Base-by-base conservation (phyloP, 2,329 filamentous ascomycete species). In the Myriosclerotinia scirpicola region DNA sequence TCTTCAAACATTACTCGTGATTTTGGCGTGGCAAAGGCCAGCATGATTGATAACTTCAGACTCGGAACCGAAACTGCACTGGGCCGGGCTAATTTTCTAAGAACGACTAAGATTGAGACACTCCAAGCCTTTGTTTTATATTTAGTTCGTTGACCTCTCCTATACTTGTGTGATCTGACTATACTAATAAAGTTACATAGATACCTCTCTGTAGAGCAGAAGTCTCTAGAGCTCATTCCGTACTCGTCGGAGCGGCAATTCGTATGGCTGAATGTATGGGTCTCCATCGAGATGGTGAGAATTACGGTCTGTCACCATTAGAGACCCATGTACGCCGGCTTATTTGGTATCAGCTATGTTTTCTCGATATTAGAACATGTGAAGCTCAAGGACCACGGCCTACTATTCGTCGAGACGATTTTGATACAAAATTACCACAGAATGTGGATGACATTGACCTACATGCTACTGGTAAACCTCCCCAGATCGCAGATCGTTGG, bases 101-200 rank as follows among this genome's bases (percentile, higher is more conserved):
- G 87, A 46, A 91, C 89, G 0, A 90, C 85, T 0, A 89, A 87
- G 70, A 79, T 91, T n/a, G 88, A 92, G 76, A 90, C 88, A 0
- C 80, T 93, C 72, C 90, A 93, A 75, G 89, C 88, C 1, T 89
- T 92, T 72, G 85, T 92, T 46, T 89, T 92, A 81, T 93, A 92
- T 70, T 80, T 92, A 78, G 87, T 90, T 76, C 78, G 84, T 80
- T 54, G 64, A 11, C 11, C 8, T 62, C 30, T 15, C 3, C 12
- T 22, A 20, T 11, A 54, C 5, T 46, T 6, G 12, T 42, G 14
- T 30, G 46, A 50, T 50, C n/a, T 42, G 8, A 11, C 5, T n/a
- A 22, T 42, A 34, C 67, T 50, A 67, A 75, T 76, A 62, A 78
- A 67, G 52, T 54, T 34, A 20, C 40, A 38, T 48, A 90, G 84